Percentiles rank a stretch among this genome's conserved stretches.
phyloP scores from a whole-genome alignment of 2,329 filamentous ascomycete genomes.

The Botryotinia narcissicola region DNA sequence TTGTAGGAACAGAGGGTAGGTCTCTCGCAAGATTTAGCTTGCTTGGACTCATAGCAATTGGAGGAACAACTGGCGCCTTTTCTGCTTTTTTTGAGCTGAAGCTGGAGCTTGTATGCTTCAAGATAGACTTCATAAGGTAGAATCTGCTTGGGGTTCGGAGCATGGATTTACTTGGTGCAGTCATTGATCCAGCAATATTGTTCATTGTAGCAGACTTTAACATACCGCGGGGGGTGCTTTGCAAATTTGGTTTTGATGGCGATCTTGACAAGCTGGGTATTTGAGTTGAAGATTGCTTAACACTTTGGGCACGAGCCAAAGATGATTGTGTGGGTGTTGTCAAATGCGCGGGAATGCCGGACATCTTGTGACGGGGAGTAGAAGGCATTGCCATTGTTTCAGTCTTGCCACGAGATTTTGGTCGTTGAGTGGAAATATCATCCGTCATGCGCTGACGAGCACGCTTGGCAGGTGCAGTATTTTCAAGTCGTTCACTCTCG shows the following conservation, averaged over 20 bases:
- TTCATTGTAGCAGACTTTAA: slow-evolving; percentile 53
- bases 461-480: slow-evolving; percentile 61
- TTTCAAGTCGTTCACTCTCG: slow-evolving; percentile 33
- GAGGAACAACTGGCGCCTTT: slow-evolving; percentile 29
- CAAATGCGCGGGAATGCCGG: slow-evolving; percentile 53
- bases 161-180: slow-evolving; percentile 30
- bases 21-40: slow-evolving; percentile 54
- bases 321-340: slow-evolving; percentile 80
- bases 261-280: slow-evolving; percentile 51
- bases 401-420: slow-evolving; percentile 49
- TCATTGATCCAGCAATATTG: slow-evolving; percentile 41
- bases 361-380: slow-evolving; percentile 45
- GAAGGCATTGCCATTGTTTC: slow-evolving; percentile 41
- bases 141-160: slow-evolving; percentile 33
- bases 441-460: slow-evolving; percentile 65
- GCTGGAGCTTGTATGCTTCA: slow-evolving; percentile 41
- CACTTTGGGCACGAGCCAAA: slow-evolving; percentile 57
- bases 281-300: slow-evolving; percentile 51
- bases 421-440: slow-evolving; percentile 65
- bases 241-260: slow-evolving; percentile 49
- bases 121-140: slow-evolving; percentile 58
- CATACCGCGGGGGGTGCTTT: slow-evolving; percentile 48
- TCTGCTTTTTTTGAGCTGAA: slow-evolving; percentile 30
- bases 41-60: slow-evolving; percentile 42
- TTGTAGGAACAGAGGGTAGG: slow-evolving; percentile 55